Conservation (phyloP, 1,139 yeast genomes). For the Yamadazyma buinensis region DNA sequence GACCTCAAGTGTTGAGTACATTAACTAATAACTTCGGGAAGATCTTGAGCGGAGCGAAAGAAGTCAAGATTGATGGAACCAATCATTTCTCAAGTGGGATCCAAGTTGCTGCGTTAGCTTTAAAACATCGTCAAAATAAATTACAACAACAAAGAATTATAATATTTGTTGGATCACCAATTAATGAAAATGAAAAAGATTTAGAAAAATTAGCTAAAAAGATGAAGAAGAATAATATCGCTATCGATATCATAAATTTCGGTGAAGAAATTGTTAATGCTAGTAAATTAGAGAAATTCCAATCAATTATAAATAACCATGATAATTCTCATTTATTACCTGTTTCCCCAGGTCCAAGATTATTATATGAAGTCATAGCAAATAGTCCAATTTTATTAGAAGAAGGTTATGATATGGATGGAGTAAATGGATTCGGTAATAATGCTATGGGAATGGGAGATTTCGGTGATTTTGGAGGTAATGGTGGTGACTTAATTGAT, state of each 20-base stretch:
- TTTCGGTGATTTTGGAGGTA: constrained; percentile 45
- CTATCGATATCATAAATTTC: constrained; percentile 85
- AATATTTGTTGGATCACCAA: constrained; percentile 87
- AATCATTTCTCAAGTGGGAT: constrained; percentile 77
- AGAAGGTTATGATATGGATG: constrained; percentile 45
- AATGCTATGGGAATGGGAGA: constrained; percentile 20
- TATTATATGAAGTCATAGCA: constrained; percentile 70
- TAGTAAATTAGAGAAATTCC: constrained; percentile 74
- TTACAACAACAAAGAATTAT: constrained; percentile 88
- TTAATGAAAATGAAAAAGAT: constrained; percentile 65
- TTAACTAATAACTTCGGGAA: constrained; percentile 87
- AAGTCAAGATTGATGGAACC: constrained; percentile 68
- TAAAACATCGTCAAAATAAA: constrained; percentile 93
- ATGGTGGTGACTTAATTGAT: constrained; percentile 62
- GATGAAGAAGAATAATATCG: constrained; percentile 89
- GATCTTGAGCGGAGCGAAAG: constrained; percentile 83
- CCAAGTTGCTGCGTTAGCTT: constrained; percentile 95
- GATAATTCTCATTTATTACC: constrained; percentile 85
- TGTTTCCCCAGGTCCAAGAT: constrained; percentile 82
- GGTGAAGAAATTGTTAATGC: constrained; percentile 86
- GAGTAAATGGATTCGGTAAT: constrained; percentile 16
- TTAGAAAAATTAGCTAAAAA: constrained; percentile 84
- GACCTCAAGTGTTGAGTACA: constrained; percentile 82
- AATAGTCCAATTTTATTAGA: constrained; percentile 67
- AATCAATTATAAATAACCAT: constrained; percentile 65